Conservation (phyloP, 768 basidiomycete species). For the Phlebiopsis flavidoalba region DNA sequence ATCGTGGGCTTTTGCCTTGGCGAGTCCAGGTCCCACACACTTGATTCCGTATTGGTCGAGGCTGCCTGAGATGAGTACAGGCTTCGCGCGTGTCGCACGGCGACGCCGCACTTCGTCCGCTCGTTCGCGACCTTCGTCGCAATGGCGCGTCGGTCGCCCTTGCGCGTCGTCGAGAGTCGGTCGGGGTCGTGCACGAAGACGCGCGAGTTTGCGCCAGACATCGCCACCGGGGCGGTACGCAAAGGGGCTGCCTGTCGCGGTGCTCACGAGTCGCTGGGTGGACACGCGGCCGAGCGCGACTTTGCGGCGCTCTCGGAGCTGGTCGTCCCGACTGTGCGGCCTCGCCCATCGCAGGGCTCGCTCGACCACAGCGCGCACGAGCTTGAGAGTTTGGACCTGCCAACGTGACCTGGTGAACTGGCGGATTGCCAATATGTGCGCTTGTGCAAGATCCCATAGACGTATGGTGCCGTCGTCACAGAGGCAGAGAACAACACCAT, state of each 20-base stretch:
- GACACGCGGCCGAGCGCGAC: neutral
- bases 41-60: conserved; percentile 96
- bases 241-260: conserved; percentile 1
- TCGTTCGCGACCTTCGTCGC: conserved; percentile 1
- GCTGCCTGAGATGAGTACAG: conserved; percentile 82
- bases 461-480: conserved; percentile 49
- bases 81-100: conserved; percentile 35
- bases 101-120: neutral
- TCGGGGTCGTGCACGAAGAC: conserved; percentile 1
- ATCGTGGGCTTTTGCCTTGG: conserved; percentile 66
- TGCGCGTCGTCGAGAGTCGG: neutral
- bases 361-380: conserved; percentile 71
- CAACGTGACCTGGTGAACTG: conserved; percentile 70
- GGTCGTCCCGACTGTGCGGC: conserved; percentile 4
- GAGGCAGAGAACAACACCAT: conserved; percentile 96
- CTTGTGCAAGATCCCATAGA: conserved; percentile 62
- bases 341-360: conserved; percentile 34
- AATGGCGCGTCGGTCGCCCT: neutral
- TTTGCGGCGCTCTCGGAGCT: neutral
- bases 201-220: neutral
- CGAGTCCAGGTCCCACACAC: conserved; percentile 90
- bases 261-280: neutral
- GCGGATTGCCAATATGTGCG: conserved; percentile 76
- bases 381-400: conserved; percentile 87
- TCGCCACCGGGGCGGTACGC: conserved; percentile 3